These are phyloP conservation scores for Dunaliella salina DNA, from an alignment of 163 green algal species.

Conservation along the genomic window DNA sequence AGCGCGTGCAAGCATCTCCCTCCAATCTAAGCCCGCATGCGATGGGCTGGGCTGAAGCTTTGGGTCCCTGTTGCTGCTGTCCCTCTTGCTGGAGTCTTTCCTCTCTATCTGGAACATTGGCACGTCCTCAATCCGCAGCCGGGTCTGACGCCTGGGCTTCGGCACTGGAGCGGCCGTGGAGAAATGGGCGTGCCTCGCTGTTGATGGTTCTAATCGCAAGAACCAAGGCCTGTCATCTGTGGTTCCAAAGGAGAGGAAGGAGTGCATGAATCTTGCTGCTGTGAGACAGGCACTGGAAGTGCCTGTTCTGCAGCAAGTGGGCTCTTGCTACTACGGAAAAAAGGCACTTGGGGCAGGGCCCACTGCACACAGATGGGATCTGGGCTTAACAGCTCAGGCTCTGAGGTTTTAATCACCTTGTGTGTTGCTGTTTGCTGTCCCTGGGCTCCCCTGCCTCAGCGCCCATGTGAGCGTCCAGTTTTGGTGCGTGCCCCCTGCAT, in stretches of 20 bases:
- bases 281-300: too few species aligned
- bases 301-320: too few species aligned
- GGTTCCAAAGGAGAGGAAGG: background rate
- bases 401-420: too few species aligned
- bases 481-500: too few species aligned
- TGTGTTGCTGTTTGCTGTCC: too few species aligned
- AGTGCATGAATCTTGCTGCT: background rate
- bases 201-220: too few species aligned
- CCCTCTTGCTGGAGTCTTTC: background rate
- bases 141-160: background rate
- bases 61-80: background rate
- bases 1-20: constrained; percentile 43
- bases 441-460: too few species aligned
- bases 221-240: background rate
- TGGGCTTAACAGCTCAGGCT: too few species aligned
- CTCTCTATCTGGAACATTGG: constrained; percentile 1
- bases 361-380: too few species aligned
- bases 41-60: background rate
- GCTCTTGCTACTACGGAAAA: too few species aligned
- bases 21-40: constrained; percentile 42
- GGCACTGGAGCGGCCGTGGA: background rate
- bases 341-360: too few species aligned
- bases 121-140: background rate
- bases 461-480: too few species aligned
- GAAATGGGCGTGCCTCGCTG: background rate